Base-by-base conservation (phyloP, 306 rosid species). In the Quercus mongolica region DNA sequence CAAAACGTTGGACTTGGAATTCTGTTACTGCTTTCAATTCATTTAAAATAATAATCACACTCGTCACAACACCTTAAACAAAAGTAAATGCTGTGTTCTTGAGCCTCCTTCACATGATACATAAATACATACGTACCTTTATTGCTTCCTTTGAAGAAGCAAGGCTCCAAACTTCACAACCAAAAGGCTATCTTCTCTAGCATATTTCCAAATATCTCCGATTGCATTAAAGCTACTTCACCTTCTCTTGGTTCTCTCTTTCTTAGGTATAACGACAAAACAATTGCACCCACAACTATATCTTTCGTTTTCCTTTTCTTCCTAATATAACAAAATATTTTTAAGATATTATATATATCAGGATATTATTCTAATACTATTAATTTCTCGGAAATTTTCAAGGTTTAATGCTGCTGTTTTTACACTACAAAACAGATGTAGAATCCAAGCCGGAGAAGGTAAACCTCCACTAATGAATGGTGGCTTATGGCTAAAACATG, bases 361-460 rank as follows among this genome's bases (percentile, higher is more conserved):
- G 51, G 17, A 9, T 23, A 38, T 38, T 38, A 5, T 38, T 38
- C 46, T 38, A 38, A 38, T 7, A 38, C 46, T 38, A 5, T 38
- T 38, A 38, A 38, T 5, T 38, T 38, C 46, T 38, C 59, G 31
- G 23, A 52, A 25, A 56, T 20, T 71, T 75, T 84, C 52, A 88
- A 88, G 84, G 68, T 86, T 71, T 35, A 86, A 89, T 74, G 93
- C 91, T 57, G 72, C 88, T 15, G 38, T 77, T 54, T 89, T 91
- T 59, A 86, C 87, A 21, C 54, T 87, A 44, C 82, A 85, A 77
- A 91, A 89, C 65, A 82, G 55, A 75, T 91, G 93, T 6, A 83
- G 62, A 56, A 71, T 91, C 31, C 88, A 80, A 82, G 51, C 87
- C 26, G 88, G 76, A 73, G 75, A 87, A 15, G 88, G 91, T 41